A percentile compares a stretch with the other conserved stretches of the same genome.
Evolutionary conservation across 2,329 filamentous ascomycete genomes (phyloP).

Genomic region (Ascochyta lentis): DNA sequence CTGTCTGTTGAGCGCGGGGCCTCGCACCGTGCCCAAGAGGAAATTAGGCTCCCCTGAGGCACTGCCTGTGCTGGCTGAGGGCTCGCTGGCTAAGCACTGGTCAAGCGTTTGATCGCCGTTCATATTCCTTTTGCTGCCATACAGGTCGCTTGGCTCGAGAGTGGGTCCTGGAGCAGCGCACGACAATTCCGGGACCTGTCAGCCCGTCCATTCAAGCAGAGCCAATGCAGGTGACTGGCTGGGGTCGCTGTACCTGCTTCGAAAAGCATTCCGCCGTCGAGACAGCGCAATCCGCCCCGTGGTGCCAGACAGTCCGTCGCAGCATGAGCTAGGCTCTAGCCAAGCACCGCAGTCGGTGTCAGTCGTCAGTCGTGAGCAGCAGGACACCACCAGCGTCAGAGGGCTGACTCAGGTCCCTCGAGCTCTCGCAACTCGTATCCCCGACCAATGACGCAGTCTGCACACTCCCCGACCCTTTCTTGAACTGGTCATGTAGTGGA

Average conservation of each 20-base stretch:
- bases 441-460: conserved; percentile 25
- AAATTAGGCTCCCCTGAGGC: conserved; percentile 45
- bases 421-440: conserved; percentile 4
- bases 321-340: conserved; percentile 19
- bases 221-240: conserved; percentile 17
- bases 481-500: conserved; percentile 21
- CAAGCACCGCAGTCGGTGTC: conserved; percentile 6
- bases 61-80: conserved; percentile 28
- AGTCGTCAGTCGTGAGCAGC: background rate
- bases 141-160: conserved; percentile 12
- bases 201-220: conserved; percentile 14
- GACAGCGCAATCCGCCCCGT: conserved; percentile 8
- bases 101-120: conserved; percentile 51
- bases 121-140: conserved; percentile 37
- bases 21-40: conserved; percentile 16
- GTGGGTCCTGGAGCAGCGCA: conserved; percentile 6
- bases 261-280: conserved; percentile 24
- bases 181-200: conserved; percentile 32
- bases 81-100: conserved; percentile 38
- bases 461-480: conserved; percentile 13
- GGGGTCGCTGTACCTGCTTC: conserved; percentile 35
- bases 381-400: conserved; percentile 15
- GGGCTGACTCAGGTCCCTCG: conserved; percentile 15
- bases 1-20: conserved; percentile 24
- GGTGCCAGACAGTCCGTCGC: conserved; percentile 2